phyloP scores from a whole-genome alignment of 2,329 filamentous ascomycete species.

The Pyrenophora tritici-repentis region DNA sequence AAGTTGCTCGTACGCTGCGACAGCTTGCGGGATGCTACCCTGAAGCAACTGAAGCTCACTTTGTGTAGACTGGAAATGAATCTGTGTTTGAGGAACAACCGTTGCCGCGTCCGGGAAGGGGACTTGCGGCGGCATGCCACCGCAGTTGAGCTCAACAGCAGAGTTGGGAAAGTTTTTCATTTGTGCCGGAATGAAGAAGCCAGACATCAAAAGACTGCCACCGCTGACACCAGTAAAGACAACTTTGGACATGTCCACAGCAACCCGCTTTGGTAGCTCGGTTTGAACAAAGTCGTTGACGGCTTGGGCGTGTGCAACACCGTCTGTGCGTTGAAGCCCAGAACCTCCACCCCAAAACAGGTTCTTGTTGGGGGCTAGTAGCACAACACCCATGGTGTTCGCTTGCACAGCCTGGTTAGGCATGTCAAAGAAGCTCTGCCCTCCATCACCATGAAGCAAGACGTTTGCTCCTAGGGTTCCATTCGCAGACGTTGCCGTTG shows the following conservation, averaged over 20 bases:
- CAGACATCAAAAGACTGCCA: constrained; percentile 59
- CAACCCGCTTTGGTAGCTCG: constrained; percentile 58
- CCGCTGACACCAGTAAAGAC: constrained; percentile 65
- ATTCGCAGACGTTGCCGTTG: constrained; percentile 39
- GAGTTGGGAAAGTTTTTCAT: constrained; percentile 57
- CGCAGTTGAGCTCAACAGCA: constrained; percentile 63
- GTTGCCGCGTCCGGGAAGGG: constrained; percentile 51
- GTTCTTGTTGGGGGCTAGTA: constrained; percentile 59
- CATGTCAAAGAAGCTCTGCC: constrained; percentile 64
- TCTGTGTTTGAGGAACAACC: constrained; percentile 54
- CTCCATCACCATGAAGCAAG: constrained; percentile 64
- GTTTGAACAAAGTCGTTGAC: constrained; percentile 59
- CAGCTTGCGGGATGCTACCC: constrained; percentile 55
- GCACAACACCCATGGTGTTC: constrained; percentile 58
- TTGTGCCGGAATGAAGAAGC: constrained; percentile 63
- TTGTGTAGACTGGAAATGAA: constrained; percentile 63
- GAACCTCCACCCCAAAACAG: constrained; percentile 63
- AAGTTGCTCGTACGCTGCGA: constrained; percentile 58
- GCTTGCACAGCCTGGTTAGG: constrained; percentile 60
- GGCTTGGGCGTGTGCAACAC: constrained; percentile 61
- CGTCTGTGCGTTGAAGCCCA: constrained; percentile 60
- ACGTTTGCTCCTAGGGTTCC: constrained; percentile 57
- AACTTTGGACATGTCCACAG: constrained; percentile 59
- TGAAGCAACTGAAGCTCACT: constrained; percentile 58
- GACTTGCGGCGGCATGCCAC: constrained; percentile 60